These are phyloP conservation scores for Leccinellum albellum DNA, from an alignment of 768 basidiomycete species.

Conservation along the genomic window DNA sequence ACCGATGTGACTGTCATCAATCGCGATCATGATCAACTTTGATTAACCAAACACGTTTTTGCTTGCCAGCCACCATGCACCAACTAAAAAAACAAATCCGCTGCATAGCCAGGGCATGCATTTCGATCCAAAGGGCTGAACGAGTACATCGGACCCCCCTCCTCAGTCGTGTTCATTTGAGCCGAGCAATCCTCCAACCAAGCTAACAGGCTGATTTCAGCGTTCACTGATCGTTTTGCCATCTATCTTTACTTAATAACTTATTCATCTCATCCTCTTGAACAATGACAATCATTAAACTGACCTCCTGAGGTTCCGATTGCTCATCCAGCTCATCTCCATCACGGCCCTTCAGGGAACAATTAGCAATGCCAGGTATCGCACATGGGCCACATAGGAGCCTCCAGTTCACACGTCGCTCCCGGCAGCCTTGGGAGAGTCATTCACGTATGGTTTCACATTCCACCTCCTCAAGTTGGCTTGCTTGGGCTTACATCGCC, in stretches of 20 bases:
- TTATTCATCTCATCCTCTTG: slow-evolving; percentile 4
- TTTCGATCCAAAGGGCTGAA: too few relatives aligned
- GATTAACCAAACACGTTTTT: too few relatives aligned
- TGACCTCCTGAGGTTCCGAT: slow-evolving; percentile 6
- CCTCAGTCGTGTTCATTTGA: too few relatives aligned
- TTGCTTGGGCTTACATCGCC: slow-evolving; percentile 21
- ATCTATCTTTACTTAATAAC: slow-evolving; percentile 2
- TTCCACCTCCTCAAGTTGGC: slow-evolving; percentile 11
- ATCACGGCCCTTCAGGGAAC: not conserved
- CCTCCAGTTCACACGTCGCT: not conserved
- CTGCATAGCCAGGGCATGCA: too few relatives aligned
- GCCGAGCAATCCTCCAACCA: not conserved
- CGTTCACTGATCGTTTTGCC: slow-evolving; percentile 1
- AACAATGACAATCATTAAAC: not conserved
- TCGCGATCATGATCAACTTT: too few relatives aligned
- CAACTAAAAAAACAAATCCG: too few relatives aligned
- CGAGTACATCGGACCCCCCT: slow-evolving; percentile 10
- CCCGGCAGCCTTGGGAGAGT: not conserved
- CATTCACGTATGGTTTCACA: not conserved
- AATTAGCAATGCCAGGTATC: not conserved
- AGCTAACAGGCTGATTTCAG: not conserved
- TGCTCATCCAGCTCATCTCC: not conserved
- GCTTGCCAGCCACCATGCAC: too few relatives aligned
- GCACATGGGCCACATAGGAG: not conserved
- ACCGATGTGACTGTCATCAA: too few relatives aligned